phyloP scores from a whole-genome alignment of 1,139 yeast genomes.

The Geotrichum europaeum region DNA sequence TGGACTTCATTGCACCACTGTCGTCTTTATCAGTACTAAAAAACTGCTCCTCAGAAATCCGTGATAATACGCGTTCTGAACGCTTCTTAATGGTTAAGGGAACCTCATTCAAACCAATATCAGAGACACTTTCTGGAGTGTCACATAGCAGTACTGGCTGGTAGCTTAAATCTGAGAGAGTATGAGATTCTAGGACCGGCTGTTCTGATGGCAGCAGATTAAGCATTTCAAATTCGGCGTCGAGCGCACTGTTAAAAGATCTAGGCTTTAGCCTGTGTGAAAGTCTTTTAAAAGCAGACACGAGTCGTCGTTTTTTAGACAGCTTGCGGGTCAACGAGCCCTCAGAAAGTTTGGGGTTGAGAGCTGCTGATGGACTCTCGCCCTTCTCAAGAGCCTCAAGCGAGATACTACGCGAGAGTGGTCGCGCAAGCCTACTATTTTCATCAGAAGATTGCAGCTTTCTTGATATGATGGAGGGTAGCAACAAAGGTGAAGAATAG shows the following conservation, averaged over 20 bases:
- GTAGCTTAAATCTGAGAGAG: neutral
- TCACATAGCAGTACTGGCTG: neutral
- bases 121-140: neutral
- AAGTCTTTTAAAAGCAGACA: slow-evolving; percentile 8
- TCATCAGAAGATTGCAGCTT: neutral
- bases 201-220: neutral
- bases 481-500: neutral
- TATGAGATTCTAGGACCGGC: neutral
- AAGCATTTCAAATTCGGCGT: slow-evolving; percentile 1
- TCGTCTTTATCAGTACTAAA: neutral
- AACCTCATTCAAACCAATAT: neutral
- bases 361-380: neutral
- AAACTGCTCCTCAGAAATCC: slow-evolving; percentile 14
- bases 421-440: neutral
- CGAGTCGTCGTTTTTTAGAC: neutral
- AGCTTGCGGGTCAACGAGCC: neutral
- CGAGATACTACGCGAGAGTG: neutral
- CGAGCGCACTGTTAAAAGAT: neutral
- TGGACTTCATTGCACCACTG: neutral
- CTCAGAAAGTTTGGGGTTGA: slow-evolving; percentile 2
- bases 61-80: slow-evolving; percentile 13
- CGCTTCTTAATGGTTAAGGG: neutral
- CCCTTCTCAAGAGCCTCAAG: neutral
- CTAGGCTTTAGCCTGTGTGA: slow-evolving; percentile 6
- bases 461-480: neutral